Evolutionary conservation across 371 early-diverging fungal genomes (phyloP).

Genomic region (Actinomortierella wolfii): DNA sequence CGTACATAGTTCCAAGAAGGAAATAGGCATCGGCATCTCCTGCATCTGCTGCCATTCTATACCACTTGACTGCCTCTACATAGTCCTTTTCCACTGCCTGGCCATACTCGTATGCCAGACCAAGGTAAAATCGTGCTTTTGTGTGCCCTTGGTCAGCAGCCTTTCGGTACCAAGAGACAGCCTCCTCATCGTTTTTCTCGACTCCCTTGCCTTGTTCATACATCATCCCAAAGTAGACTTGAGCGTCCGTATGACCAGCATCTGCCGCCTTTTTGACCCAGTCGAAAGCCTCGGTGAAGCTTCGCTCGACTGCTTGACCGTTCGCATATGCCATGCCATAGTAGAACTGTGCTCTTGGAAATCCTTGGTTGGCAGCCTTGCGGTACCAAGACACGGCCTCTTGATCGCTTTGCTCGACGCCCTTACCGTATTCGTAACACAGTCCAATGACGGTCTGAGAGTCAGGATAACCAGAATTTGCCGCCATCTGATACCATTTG

Average conservation of each 20-base stretch:
- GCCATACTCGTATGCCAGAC: constrained; percentile 83
- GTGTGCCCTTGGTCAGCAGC: constrained; percentile 59
- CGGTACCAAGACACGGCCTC: constrained; percentile 76
- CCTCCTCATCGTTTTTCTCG: constrained; percentile 51
- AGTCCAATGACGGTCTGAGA: constrained; percentile 80
- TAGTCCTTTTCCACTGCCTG: constrained; percentile 70
- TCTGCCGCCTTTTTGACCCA: constrained; percentile 78
- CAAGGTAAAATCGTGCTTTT: constrained; percentile 72
- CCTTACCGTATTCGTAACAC: constrained; percentile 78
- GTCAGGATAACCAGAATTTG: constrained; percentile 71
- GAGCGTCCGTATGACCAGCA: constrained; percentile 78
- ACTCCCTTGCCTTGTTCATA: constrained; percentile 86
- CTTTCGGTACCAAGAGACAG: constrained; percentile 59
- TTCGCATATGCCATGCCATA: constrained; percentile 83
- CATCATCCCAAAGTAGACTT: constrained; percentile 88
- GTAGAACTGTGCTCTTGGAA: constrained; percentile 76
- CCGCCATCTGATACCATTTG: constrained; percentile 71
- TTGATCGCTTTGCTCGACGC: constrained; percentile 56
- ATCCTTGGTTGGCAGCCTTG: constrained; percentile 72
- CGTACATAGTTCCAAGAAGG: constrained; percentile 72
- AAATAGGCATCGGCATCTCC: constrained; percentile 73
- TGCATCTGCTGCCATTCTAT: constrained; percentile 60
- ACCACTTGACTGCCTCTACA: constrained; percentile 68
- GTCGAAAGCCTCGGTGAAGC: constrained; percentile 65
- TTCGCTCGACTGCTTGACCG: constrained; percentile 73